Evolutionary conservation across 164 flowering plant genomes (phyloP).

Genomic region (Stephania japonica): DNA sequence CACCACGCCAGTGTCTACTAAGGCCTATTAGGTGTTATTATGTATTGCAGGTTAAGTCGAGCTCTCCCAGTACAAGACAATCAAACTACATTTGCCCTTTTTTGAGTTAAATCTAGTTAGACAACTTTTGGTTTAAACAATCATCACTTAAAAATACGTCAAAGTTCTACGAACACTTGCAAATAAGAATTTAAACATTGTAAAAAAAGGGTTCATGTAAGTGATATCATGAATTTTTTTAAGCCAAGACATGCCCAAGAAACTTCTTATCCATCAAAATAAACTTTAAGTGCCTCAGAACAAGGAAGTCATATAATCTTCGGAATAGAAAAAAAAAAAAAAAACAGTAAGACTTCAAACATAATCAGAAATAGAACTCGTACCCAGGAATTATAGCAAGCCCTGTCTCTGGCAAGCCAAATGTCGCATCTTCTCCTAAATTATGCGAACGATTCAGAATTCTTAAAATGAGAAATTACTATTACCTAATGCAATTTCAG

Average conservation of each 20-base stretch:
- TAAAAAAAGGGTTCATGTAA: too few relatives aligned
- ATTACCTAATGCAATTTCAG: background rate
- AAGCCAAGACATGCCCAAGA: too few relatives aligned
- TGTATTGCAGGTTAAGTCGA: too few relatives aligned
- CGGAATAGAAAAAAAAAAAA: background rate
- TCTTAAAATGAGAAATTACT: background rate
- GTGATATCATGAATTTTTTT: too few relatives aligned
- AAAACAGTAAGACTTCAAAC: too few relatives aligned
- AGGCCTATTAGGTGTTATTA: too few relatives aligned
- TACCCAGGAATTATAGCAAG: slow-evolving; percentile 99
- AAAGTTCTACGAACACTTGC: background rate
- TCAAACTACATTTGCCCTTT: too few relatives aligned
- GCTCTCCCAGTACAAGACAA: too few relatives aligned
- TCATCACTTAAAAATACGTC: too few relatives aligned
- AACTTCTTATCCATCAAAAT: background rate
- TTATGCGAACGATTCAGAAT: slow-evolving; percentile 11
- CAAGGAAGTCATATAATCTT: background rate
- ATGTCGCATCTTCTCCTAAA: slow-evolving; percentile 75
- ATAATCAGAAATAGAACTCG: slow-evolving; percentile 9
- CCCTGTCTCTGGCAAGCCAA: slow-evolving; percentile 88
- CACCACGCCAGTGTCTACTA: too few relatives aligned
- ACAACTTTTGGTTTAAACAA: too few relatives aligned
- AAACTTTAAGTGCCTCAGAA: background rate
- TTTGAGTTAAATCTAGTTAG: too few relatives aligned
- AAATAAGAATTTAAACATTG: background rate